Evolutionary conservation across 2,329 filamentous ascomycete species (phyloP), one percentile per base, ranked within the genome.

Genomic region (Cordyceps cicadae): DNA sequence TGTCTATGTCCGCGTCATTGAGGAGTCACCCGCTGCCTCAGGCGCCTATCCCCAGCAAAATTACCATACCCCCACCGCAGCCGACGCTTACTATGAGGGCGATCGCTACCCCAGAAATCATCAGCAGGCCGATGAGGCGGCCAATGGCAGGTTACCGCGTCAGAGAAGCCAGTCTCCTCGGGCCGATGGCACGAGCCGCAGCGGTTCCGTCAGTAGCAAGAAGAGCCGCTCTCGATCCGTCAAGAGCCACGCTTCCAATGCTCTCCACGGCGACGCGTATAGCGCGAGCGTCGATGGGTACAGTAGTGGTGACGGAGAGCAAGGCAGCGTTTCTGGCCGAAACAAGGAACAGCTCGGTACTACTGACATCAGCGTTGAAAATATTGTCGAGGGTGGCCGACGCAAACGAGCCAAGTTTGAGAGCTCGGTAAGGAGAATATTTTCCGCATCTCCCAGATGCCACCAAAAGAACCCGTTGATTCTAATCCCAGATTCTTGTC

Each of bases 291-390:
- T 83, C 66, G 87, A 87, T 67, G 87, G 86, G 63, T 94, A 94
- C 74, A 96, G 90, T 76, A 95, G 92, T 73, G 92, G 89, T 67
- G 92, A 96, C 66, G 88, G 87, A 63, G 90, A 87, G 32, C 84
- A 89, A 63, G 88, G 85, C 66, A 92, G 90, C 60, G 81, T 88
- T 66, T 76, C 74, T 57, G 87, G 89, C 69, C 89, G 89, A 72
- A 84, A 82, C 67, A 92, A 90, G 74, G 92, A 97, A 69, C 88
- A 91, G 65, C 85, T 96, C 69, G 92, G 90, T 54, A 97, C 91
- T 72, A 96, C 94, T 17, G 94, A 99, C 68, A 99, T 99, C 70
- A 97, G 93, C 72, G 85, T 97, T 67, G 92, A 97, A 68, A 99
- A 99, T 72, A 97, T 99, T 74, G 89, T 99, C 63, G 93, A 97